Conservation (phyloP, 2,329 filamentous ascomycete species). For the Zelopaecilomyces penicillatus region DNA sequence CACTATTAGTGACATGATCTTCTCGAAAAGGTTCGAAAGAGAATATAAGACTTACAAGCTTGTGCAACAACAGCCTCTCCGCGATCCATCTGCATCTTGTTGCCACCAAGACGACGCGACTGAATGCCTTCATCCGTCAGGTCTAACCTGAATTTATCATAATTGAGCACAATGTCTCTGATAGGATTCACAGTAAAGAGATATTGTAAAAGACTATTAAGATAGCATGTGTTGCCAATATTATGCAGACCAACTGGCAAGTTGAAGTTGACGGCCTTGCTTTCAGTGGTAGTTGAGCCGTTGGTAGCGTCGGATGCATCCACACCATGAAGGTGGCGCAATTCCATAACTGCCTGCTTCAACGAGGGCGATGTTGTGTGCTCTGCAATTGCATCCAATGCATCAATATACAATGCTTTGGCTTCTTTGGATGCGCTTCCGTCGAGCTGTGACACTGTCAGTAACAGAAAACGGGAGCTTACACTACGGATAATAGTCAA, state of each 20-base stretch:
- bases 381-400: constrained; percentile 27
- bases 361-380: constrained; percentile 15
- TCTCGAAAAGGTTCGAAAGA: constrained; percentile 19
- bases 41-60: constrained; percentile 57
- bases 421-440: constrained; percentile 19
- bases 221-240: constrained; percentile 95
- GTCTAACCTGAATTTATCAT: constrained; percentile 62
- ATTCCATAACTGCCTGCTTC: constrained; percentile 18
- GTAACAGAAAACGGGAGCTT: too few species aligned
- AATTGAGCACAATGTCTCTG: constrained; percentile 70
- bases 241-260: constrained; percentile 84
- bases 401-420: constrained; percentile 24
- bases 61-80: constrained; percentile 58
- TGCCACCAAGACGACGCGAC: constrained; percentile 66
- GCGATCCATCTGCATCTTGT: constrained; percentile 39
- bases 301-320: constrained; percentile 6
- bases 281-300: constrained; percentile 1
- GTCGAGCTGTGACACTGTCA: constrained; percentile 15
- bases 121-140: constrained; percentile 54
- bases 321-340: constrained; percentile 12
- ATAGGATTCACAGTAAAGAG: constrained; percentile 82
- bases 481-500: too few species aligned
- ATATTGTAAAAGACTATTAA: constrained; percentile 94
- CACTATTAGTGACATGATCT: constrained; percentile 2
- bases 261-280: constrained; percentile 28